These are phyloP conservation scores for Russula olivacea DNA, from an alignment of 768 basidiomycete genomes.

Conservation along the genomic window DNA sequence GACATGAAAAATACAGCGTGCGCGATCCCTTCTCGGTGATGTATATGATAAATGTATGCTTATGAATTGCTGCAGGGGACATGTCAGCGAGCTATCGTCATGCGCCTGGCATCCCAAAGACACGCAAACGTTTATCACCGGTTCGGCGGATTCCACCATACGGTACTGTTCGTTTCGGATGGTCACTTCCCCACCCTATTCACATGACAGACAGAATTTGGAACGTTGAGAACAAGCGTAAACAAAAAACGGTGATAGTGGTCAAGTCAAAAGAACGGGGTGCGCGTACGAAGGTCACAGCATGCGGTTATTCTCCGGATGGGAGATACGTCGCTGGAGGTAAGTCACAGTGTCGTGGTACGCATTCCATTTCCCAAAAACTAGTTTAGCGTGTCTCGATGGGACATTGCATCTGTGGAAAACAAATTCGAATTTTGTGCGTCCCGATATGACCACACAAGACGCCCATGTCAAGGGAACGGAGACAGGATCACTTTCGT, in stretches of 20 bases:
- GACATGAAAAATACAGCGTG: conserved; percentile 99
- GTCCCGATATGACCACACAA: conserved; percentile 82
- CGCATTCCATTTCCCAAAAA: not conserved
- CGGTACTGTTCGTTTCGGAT: conserved; percentile 45
- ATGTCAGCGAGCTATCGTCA: conserved; percentile 86
- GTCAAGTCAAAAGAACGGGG: conserved; percentile 96
- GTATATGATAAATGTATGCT: not conserved
- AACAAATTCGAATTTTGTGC: conserved; percentile 84
- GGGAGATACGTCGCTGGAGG: conserved; percentile 88
- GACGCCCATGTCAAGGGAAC: conserved; percentile 82
- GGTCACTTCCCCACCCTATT: not conserved
- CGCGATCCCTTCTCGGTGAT: conserved; percentile 30
- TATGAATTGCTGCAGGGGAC: conserved; percentile 53
- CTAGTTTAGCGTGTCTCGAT: conserved; percentile 71
- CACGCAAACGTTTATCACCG: conserved; percentile 77
- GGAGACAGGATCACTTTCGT: conserved; percentile 81
- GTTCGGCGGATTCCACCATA: conserved; percentile 93
- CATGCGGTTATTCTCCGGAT: conserved; percentile 84
- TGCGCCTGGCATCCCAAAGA: conserved; percentile 94
- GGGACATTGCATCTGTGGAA: conserved; percentile 94
- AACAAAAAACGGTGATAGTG: conserved; percentile 93
- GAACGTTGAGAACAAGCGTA: conserved; percentile 87
- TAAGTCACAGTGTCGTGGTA: conserved; percentile 35
- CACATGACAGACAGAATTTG: conserved; percentile 62
- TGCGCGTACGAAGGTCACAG: conserved; percentile 83